Evolutionary conservation across 805 yeast genomes (phyloP).

Genomic region (Torulaspora indica): DNA sequence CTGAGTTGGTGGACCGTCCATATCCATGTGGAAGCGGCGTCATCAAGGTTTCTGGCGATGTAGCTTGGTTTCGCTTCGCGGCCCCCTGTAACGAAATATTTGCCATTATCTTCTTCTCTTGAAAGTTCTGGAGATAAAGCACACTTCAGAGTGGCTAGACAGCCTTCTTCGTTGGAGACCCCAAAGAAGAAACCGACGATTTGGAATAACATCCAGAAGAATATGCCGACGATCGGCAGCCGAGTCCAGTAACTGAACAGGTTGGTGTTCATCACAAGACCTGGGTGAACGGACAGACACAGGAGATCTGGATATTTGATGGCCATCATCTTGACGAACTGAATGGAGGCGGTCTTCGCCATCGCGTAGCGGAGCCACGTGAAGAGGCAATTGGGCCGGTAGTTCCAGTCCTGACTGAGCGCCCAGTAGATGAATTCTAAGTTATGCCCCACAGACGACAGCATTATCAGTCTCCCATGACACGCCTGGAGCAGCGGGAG

Average conservation of each 20-base stretch:
- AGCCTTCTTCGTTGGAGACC: slow-evolving; percentile 65
- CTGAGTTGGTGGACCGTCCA: slow-evolving; percentile 66
- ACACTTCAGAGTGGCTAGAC: slow-evolving; percentile 58
- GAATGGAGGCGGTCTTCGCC: slow-evolving; percentile 76
- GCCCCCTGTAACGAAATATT: slow-evolving; percentile 62
- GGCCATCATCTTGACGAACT: slow-evolving; percentile 60
- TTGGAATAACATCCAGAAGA: slow-evolving; percentile 69
- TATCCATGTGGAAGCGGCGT: slow-evolving; percentile 68
- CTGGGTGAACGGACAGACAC: slow-evolving; percentile 72
- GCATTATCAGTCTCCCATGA: slow-evolving; percentile 49
- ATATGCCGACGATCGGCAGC: slow-evolving; percentile 68
- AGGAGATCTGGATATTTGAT: slow-evolving; percentile 60
- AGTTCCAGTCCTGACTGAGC: slow-evolving; percentile 45
- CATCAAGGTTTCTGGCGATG: slow-evolving; percentile 53
- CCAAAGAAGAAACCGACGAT: slow-evolving; percentile 66
- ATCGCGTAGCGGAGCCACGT: slow-evolving; percentile 74
- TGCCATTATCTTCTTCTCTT: slow-evolving; percentile 59
- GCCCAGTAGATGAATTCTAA: slow-evolving; percentile 46
- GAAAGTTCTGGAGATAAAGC: slow-evolving; percentile 51
- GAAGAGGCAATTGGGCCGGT: slow-evolving; percentile 60
- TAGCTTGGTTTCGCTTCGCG: slow-evolving; percentile 50
- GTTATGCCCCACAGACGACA: slow-evolving; percentile 63
- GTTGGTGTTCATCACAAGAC: slow-evolving; percentile 79
- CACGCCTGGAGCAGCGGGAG: slow-evolving; percentile 47
- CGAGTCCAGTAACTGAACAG: slow-evolving; percentile 72